Evolutionary conservation across 202 grass and related monocot genomes (phyloP).

Genomic region (Setaria viridis): DNA sequence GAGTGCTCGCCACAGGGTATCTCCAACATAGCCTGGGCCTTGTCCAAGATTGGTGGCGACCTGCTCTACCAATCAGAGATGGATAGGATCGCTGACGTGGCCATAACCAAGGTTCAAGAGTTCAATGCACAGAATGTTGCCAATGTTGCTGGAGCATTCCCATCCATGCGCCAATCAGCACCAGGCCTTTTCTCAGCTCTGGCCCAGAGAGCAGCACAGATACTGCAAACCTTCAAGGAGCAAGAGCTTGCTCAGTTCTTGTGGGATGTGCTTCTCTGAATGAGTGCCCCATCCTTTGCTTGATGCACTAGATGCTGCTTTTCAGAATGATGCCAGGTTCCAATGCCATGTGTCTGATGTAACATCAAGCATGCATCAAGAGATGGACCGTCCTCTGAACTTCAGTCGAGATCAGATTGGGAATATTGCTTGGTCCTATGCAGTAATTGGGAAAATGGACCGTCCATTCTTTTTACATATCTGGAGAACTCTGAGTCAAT

Average conservation of each 20-base stretch:
- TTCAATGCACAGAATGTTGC: conserved; percentile 93
- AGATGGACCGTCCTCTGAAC: conserved; percentile 45
- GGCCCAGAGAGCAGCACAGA: conserved; percentile 55
- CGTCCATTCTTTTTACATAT: conserved; percentile 71
- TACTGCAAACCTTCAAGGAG: conserved; percentile 73
- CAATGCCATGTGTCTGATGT: conserved; percentile 36
- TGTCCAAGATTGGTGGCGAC: conserved; percentile 92
- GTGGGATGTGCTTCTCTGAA: conserved; percentile 92
- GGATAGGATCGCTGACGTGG: conserved; percentile 83
- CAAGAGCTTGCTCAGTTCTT: conserved; percentile 87
- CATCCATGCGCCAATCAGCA: conserved; percentile 90
- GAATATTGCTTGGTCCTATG: conserved; percentile 93
- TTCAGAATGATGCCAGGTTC: conserved; percentile 46
- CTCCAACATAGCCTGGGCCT: conserved; percentile 88
- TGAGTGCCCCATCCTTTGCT: conserved; percentile 55
- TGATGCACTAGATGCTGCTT: conserved; percentile 65
- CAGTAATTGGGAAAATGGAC: conserved; percentile 80
- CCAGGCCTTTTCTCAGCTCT: conserved; percentile 65
- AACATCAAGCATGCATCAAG: background rate
- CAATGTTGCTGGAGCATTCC: conserved; percentile 78
- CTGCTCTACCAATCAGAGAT: conserved; percentile 84
- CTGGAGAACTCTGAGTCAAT: conserved; percentile 71
- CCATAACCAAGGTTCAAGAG: conserved; percentile 64
- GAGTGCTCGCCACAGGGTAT: conserved; percentile 82
- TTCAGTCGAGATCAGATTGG: conserved; percentile 88